Evolutionary conservation across 805 yeast genomes (phyloP).

Genomic region (Myxozyma geophila): DNA sequence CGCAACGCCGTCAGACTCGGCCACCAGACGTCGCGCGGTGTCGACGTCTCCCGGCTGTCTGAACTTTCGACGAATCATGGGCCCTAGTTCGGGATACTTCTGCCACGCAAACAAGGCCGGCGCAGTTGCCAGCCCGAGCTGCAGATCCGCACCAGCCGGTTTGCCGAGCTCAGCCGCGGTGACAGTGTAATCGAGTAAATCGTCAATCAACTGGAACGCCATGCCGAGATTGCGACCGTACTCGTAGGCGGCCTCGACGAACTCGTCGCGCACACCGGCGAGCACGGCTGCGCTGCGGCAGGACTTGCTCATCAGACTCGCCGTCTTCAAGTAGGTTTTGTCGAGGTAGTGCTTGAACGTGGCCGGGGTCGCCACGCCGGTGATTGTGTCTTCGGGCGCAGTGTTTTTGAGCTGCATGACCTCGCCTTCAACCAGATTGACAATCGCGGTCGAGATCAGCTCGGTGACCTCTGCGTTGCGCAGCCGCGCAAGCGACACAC

Average conservation of each 20-base stretch:
- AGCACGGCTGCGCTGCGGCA: constrained; percentile 91
- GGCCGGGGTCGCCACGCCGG: constrained; percentile 58
- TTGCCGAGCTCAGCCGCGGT: constrained; percentile 84
- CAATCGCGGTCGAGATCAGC: constrained; percentile 91
- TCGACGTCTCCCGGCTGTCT: constrained; percentile 81
- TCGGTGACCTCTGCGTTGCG: constrained; percentile 98
- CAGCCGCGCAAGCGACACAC: constrained; percentile 90
- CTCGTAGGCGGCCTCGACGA: constrained; percentile 85
- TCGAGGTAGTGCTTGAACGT: constrained; percentile 94
- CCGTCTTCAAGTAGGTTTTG: constrained; percentile 94
- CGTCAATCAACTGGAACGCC: constrained; percentile 96
- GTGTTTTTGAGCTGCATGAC: constrained; percentile 98
- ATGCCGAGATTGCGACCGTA: constrained; percentile 93
- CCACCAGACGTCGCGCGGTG: constrained; percentile 70
- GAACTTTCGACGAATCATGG: constrained; percentile 82
- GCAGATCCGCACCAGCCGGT: constrained; percentile 93
- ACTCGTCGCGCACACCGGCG: constrained; percentile 74
- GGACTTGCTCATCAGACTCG: constrained; percentile 90
- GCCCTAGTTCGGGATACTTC: constrained; percentile 81
- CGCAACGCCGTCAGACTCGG: constrained; percentile 70
- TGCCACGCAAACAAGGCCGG: constrained; percentile 96
- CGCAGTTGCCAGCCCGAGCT: constrained; percentile 94
- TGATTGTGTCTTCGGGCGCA: constrained; percentile 56
- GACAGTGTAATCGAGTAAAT: constrained; percentile 92
- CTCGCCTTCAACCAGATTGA: constrained; percentile 96